These are phyloP conservation scores for Penicillium sp. DNA, from an alignment of 2,329 filamentous ascomycete species.

Conservation along the genomic window DNA sequence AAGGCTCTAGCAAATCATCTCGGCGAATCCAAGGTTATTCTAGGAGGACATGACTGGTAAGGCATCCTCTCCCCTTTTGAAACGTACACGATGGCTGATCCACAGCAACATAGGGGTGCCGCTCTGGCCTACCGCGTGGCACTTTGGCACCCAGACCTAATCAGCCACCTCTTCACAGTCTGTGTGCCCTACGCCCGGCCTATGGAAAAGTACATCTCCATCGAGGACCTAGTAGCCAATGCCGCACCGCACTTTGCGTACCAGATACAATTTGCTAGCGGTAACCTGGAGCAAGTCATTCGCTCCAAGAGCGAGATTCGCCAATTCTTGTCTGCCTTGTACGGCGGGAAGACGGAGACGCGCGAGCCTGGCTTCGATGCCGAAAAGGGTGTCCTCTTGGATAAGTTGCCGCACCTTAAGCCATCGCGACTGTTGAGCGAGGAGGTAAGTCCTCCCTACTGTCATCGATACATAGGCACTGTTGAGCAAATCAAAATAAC, in stretches of 20 bases:
- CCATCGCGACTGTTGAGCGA: conserved; percentile 60
- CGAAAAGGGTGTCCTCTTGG: conserved; percentile 61
- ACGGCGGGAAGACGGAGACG: conserved; percentile 61
- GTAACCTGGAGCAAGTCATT: conserved; percentile 60
- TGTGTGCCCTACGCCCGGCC: conserved; percentile 73
- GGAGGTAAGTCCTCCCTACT: conserved; percentile 47
- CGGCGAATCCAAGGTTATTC: conserved; percentile 61
- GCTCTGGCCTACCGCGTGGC: conserved; percentile 71
- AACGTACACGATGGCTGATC: background rate
- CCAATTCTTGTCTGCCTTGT: conserved; percentile 69
- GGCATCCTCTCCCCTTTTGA: background rate
- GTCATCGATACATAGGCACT: background rate
- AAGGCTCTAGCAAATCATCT: conserved; percentile 65
- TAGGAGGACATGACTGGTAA: conserved; percentile 86
- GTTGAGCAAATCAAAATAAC: conserved; percentile 1
- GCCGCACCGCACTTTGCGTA: conserved; percentile 71
- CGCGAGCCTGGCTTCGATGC: conserved; percentile 60
- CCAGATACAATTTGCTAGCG: conserved; percentile 74
- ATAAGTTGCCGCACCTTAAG: conserved; percentile 58
- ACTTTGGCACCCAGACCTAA: conserved; percentile 68
- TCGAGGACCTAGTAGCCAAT: conserved; percentile 59
- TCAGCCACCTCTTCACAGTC: conserved; percentile 73
- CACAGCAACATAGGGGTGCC: conserved; percentile 61
- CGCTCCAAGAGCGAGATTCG: conserved; percentile 62
- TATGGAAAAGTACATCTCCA: conserved; percentile 50